Percentiles rank a stretch among this genome's conserved stretches.
These are phyloP conservation scores for Musa beccarii DNA, from an alignment of 176 grass and related monocot species.

Conservation along the genomic window DNA sequence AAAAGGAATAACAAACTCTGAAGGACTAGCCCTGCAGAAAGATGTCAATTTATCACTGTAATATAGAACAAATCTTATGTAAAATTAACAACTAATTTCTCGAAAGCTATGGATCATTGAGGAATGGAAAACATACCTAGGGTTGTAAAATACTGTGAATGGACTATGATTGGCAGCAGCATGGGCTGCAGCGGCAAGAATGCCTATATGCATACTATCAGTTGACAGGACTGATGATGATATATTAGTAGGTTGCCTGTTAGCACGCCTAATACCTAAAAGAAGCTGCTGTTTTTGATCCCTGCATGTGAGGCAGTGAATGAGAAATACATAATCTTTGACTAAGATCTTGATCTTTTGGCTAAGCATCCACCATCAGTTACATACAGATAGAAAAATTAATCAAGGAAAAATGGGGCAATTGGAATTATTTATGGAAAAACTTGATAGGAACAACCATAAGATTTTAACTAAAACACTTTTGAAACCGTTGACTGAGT, in stretches of 20 bases:
- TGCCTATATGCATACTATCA: slow-evolving; percentile 99
- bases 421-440: background rate
- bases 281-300: slow-evolving; percentile 95
- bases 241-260: slow-evolving; percentile 79
- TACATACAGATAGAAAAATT: background rate
- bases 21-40: slow-evolving; percentile 79
- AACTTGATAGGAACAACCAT: background rate
- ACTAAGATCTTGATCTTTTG: background rate
- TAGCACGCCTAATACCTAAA: slow-evolving; percentile 80
- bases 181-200: slow-evolving; percentile 97
- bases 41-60: slow-evolving; percentile 14
- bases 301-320: slow-evolving; percentile 28
- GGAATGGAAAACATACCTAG: slow-evolving; percentile 43
- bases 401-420: background rate
- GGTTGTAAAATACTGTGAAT: slow-evolving; percentile 98
- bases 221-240: slow-evolving; percentile 93
- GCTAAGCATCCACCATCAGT: background rate
- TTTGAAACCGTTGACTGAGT: background rate
- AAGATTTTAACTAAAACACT: background rate
- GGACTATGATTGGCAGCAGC: slow-evolving; percentile 89
- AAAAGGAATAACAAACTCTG: slow-evolving; percentile 97
- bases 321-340: slow-evolving; percentile 5
- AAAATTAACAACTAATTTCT: background rate
- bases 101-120: background rate
- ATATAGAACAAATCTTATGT: background rate